Conservation (phyloP, 1,284 basidiomycete genomes). For the Filobasidium uniguttulatum region DNA sequence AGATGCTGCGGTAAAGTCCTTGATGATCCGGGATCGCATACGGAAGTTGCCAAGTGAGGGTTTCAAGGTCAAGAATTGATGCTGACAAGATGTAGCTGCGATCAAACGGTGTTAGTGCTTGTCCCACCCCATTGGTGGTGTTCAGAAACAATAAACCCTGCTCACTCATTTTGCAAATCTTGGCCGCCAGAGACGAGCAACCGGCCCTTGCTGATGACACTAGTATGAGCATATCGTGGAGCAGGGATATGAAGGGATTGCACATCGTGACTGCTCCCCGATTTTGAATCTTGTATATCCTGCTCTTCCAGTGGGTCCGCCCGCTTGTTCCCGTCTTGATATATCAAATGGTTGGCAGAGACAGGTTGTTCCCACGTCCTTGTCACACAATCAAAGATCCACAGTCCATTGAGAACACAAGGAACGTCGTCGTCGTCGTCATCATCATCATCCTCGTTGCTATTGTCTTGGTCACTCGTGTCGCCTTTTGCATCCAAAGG, state of each 20-base stretch:
- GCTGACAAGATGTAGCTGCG: conserved; percentile 67
- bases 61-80: conserved; percentile 62
- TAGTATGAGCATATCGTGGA: conserved; percentile 80
- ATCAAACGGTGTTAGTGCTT: conserved; percentile 29
- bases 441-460: background rate
- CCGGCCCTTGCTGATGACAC: conserved; percentile 61
- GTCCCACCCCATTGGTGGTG: too few relatives aligned
- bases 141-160: background rate
- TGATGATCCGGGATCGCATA: background rate
- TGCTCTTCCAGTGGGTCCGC: too few relatives aligned
- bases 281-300: too few relatives aligned
- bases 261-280: conserved; percentile 18
- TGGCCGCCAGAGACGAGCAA: conserved; percentile 92
- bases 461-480: background rate
- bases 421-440: conserved; percentile 43
- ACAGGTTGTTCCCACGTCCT: conserved; percentile 54
- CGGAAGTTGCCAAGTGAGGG: background rate
- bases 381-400: conserved; percentile 61
- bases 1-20: conserved; percentile 82
- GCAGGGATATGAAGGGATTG: conserved; percentile 48
- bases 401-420: conserved; percentile 67
- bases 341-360: conserved; percentile 16
- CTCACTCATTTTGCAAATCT: conserved; percentile 44
- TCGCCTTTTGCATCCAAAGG: conserved; percentile 43
- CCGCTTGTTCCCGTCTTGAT: too few relatives aligned